Base-by-base conservation (phyloP, 768 basidiomycete species). In the Boletus sp. region DNA sequence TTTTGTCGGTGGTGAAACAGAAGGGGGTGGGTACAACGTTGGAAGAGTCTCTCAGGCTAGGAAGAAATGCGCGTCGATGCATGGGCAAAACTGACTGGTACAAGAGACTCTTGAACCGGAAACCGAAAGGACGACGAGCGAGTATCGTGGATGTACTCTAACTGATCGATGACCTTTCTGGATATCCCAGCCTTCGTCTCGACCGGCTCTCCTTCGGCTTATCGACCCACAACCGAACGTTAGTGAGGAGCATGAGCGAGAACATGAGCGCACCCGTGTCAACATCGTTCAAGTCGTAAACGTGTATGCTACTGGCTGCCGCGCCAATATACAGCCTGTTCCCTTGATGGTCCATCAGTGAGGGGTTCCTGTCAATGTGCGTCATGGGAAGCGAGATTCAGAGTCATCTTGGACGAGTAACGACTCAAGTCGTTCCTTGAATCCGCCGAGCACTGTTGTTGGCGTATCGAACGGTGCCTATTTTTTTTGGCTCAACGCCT, bases 121-220 rank as follows among this genome's bases (percentile, higher is more conserved):
- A 5, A 98, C 95, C 23, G 91, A 89, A 5, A 98, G 79, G 5
- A 90, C 77, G 3, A 92, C 85, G 23, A 99, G 75, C 4, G 90
- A 88, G 62, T 92, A 61, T 93, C 90, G 57, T 85, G 85, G 58
- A 98, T 79, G 50, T 85, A 88, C 0, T 87, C 91, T 3, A 99
- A 75, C 65, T 95, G 93, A 51, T 98, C 96, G 40, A 99, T 88
- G 14, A 88, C 77, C 64, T 79, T 83, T 59, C 82, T 75, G 25
- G 83, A 77, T 33, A 93, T 66, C 13, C 71, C 75, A 63, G 85
- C 87, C 81, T 80, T 90, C 30, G 78, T 78, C 63, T 91, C 88
- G 5, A 85, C 72, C 2, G 83, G 70, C 37, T 76, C 55, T 13
- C 34, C 52, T 35, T 59, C 47, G 23, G 42, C 48, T 64, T 43